A percentile compares a stretch with the other conserved stretches of the same genome.
These are phyloP conservation scores for Candida sp. DNA, from an alignment of 1,139 yeast species.

Conservation along the genomic window DNA sequence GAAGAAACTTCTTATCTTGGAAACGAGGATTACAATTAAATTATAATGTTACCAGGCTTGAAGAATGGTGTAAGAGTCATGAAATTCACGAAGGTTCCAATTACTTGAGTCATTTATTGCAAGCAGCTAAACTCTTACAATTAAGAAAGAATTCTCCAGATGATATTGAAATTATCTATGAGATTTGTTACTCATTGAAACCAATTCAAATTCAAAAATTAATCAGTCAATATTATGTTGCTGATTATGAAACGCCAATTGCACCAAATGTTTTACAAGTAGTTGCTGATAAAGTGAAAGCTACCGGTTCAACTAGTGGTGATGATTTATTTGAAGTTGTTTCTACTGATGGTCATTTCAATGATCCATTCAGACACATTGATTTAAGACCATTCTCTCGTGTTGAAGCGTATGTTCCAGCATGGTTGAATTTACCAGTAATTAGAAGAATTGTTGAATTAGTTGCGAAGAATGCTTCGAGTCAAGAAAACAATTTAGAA, in stretches of 20 bases:
- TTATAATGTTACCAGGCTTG: constrained; percentile 93
- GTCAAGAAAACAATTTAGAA: constrained; percentile 25
- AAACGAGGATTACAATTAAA: constrained; percentile 96
- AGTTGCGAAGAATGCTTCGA: constrained; percentile 76
- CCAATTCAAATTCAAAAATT: constrained; percentile 94
- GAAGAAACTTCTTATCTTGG: constrained; percentile 95
- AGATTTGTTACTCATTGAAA: constrained; percentile 89
- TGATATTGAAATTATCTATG: constrained; percentile 91
- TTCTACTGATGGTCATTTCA: constrained; percentile 78
- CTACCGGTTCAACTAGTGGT: constrained; percentile 50
- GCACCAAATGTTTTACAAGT: constrained; percentile 79
- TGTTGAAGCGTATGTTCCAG: constrained; percentile 96
- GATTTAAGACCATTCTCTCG: constrained; percentile 83
- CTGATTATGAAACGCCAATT: constrained; percentile 95
- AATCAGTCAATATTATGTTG: constrained; percentile 84
- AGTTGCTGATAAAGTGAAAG: constrained; percentile 82
- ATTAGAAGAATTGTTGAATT: constrained; percentile 87
- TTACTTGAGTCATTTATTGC: constrained; percentile 83
- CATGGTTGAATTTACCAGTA: constrained; percentile 86
- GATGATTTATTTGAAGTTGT: constrained; percentile 70
- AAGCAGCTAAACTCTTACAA: constrained; percentile 92
- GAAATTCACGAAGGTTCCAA: constrained; percentile 90
- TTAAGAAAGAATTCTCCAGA: constrained; percentile 86
- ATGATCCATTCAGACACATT: constrained; percentile 84
- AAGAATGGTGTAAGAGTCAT: constrained; percentile 98